Conservation (phyloP, 768 basidiomycete species). For the Boletus subcaerulescens region DNA sequence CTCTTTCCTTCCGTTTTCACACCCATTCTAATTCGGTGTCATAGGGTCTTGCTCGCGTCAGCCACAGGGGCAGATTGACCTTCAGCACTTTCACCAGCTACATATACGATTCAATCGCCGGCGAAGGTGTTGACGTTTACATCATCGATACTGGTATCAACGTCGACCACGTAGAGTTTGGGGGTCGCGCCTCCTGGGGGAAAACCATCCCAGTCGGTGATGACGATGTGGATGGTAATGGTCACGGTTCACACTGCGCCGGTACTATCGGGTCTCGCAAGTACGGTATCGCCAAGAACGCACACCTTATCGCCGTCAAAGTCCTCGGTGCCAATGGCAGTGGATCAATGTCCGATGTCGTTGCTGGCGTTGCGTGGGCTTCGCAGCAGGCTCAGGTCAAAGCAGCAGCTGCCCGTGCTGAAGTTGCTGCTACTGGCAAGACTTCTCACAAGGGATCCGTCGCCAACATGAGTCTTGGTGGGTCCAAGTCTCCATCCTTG, state of each 20-base stretch:
- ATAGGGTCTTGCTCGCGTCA: constrained; percentile 93
- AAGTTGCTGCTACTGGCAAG: constrained; percentile 69
- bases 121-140: constrained; percentile 92
- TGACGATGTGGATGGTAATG: constrained; percentile 87
- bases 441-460: constrained; percentile 91
- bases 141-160: constrained; percentile 91
- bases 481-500: constrained; percentile 84
- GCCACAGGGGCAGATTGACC: constrained; percentile 73
- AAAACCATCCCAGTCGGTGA: constrained; percentile 86
- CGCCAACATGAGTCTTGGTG: constrained; percentile 97
- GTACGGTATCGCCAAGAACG: constrained; percentile 96
- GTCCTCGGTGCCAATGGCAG: constrained; percentile 93
- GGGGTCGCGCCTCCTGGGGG: constrained; percentile 90
- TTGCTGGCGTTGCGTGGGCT: constrained; percentile 86
- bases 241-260: constrained; percentile 93
- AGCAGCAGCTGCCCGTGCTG: constrained; percentile 57
- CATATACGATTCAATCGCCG: constrained; percentile 65
- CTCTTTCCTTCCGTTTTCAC: neutral
- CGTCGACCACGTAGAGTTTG: constrained; percentile 78
- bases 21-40: constrained; percentile 10
- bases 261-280: constrained; percentile 92
- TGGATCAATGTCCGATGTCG: constrained; percentile 92
- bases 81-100: constrained; percentile 87
- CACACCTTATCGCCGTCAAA: constrained; percentile 87
- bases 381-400: constrained; percentile 50